Percentiles rank a stretch among this genome's conserved stretches.
Conservation (phyloP, 306 rosid genomes). For the Cotoneaster glaucophyllus region DNA sequence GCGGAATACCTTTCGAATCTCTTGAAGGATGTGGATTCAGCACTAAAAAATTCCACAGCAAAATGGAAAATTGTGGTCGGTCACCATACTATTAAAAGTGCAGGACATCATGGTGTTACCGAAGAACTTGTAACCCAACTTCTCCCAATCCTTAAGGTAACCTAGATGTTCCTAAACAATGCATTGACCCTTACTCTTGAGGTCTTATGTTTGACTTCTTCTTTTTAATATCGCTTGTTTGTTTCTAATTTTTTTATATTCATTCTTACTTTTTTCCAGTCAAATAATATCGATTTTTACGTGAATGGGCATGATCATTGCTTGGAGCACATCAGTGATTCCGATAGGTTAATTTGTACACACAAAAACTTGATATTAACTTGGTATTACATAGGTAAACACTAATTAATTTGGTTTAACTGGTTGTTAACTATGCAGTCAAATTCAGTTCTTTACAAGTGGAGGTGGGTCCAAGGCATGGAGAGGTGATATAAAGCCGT, state of each 20-base stretch:
- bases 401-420: not conserved
- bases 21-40: conserved; percentile 37
- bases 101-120: conserved; percentile 64
- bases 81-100: conserved; percentile 68
- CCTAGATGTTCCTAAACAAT: not conserved
- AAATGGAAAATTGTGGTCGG: conserved; percentile 84
- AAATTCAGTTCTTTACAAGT: conserved; percentile 64
- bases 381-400: not conserved
- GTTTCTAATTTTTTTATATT: not conserved
- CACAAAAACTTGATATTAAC: not conserved
- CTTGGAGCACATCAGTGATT: conserved; percentile 59
- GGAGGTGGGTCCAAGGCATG: conserved; percentile 93
- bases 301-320: conserved; percentile 86
- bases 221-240: not conserved
- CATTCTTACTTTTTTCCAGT: conserved; percentile 23
- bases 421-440: conserved; percentile 28
- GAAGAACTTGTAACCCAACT: conserved; percentile 48
- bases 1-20: conserved; percentile 41
- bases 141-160: conserved; percentile 67
- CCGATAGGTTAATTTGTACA: conserved; percentile 35
- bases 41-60: conserved; percentile 43
- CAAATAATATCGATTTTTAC: conserved; percentile 57
- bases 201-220: not conserved
- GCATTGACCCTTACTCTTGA: not conserved
- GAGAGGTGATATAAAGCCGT: conserved; percentile 47